Evolutionary conservation across 805 yeast genomes (phyloP).

Genomic region (Blastobotrys muscicola): DNA sequence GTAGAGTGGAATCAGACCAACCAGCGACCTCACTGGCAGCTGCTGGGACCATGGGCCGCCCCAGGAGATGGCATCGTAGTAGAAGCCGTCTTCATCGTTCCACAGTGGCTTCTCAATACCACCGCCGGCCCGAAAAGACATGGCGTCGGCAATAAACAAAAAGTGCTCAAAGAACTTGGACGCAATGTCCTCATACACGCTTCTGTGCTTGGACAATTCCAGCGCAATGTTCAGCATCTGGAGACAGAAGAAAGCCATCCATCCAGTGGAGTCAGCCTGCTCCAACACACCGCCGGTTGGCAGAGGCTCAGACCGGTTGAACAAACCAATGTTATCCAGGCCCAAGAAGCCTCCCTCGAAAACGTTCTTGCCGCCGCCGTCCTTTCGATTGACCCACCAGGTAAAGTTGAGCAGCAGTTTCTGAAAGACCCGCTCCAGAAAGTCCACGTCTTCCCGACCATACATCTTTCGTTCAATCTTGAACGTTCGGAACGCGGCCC

Average conservation of each 20-base stretch:
- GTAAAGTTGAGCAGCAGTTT: constrained; percentile 81
- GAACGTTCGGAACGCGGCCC: constrained; percentile 84
- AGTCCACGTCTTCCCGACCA: constrained; percentile 70
- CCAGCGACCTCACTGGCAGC: constrained; percentile 79
- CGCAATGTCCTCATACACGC: constrained; percentile 87
- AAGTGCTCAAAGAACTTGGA: constrained; percentile 92
- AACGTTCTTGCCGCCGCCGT: constrained; percentile 73
- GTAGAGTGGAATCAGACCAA: constrained; percentile 84
- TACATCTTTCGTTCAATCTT: constrained; percentile 80
- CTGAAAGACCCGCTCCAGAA: constrained; percentile 88
- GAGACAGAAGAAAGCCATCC: constrained; percentile 91
- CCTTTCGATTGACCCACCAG: constrained; percentile 97
- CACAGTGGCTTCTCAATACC: constrained; percentile 59
- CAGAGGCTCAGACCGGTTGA: constrained; percentile 84
- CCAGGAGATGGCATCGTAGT: constrained; percentile 84
- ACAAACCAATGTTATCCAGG: constrained; percentile 83
- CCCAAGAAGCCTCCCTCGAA: constrained; percentile 95
- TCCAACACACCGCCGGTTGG: constrained; percentile 88
- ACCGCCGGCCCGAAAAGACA: constrained; percentile 54
- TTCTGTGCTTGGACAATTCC: constrained; percentile 76
- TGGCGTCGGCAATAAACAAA: constrained; percentile 83
- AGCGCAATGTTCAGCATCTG: constrained; percentile 89
- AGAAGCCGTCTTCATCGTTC: constrained; percentile 84
- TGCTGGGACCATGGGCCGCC: constrained; percentile 56
- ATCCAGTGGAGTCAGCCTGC: constrained; percentile 94